These are phyloP conservation scores for Lasiodiplodia sp. DNA, from an alignment of 2,329 filamentous ascomycete species.

Conservation along the genomic window DNA sequence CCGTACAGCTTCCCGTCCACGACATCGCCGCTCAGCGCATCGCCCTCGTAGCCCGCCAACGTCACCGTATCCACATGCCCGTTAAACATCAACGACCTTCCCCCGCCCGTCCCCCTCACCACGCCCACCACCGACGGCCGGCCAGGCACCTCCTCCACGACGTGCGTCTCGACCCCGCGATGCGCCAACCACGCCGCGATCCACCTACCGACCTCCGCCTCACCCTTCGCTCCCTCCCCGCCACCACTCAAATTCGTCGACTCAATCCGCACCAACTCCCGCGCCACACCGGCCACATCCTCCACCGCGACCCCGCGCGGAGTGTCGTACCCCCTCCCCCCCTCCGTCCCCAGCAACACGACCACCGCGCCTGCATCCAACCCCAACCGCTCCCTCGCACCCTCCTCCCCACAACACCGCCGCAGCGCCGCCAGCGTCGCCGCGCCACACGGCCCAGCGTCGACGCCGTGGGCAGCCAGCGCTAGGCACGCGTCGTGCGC, in stretches of 20 bases:
- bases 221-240: conserved; percentile 56
- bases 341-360: conserved; percentile 70
- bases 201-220: conserved; percentile 50
- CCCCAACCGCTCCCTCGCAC: conserved; percentile 32
- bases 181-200: conserved; percentile 60
- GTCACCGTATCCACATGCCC: conserved; percentile 63
- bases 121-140: conserved; percentile 61
- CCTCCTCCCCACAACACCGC: conserved; percentile 32
- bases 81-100: conserved; percentile 60
- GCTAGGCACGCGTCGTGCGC: conserved; percentile 63
- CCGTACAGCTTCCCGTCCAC: conserved; percentile 40
- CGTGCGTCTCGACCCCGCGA: conserved; percentile 59
- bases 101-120: conserved; percentile 55
- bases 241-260: conserved; percentile 58
- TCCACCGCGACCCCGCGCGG: conserved; percentile 48
- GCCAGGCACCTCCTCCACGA: conserved; percentile 55
- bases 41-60: conserved; percentile 54
- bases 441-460: conserved; percentile 67
- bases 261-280: conserved; percentile 57
- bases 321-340: conserved; percentile 58
- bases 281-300: conserved; percentile 53
- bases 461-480: conserved; percentile 54
- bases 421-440: conserved; percentile 61
- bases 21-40: conserved; percentile 53
- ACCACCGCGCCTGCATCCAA: conserved; percentile 59